Evolutionary conservation across 352 stramenopile species (phyloP).

Genomic region (Phytophthora pseudosyringae): DNA sequence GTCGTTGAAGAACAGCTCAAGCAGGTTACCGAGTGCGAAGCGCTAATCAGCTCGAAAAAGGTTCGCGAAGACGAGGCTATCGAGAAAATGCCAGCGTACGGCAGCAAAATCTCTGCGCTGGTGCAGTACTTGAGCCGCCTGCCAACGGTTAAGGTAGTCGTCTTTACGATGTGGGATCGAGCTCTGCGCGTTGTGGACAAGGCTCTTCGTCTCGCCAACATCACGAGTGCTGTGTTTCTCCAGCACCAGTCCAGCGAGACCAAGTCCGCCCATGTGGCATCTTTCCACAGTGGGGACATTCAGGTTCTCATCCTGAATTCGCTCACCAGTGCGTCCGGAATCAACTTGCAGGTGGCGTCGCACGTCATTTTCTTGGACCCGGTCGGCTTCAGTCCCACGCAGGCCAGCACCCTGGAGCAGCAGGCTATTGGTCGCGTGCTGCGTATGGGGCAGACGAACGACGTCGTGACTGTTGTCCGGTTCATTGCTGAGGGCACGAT

Average conservation of each 20-base stretch:
- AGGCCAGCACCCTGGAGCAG: constrained; percentile 79
- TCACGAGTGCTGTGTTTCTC: constrained; percentile 77
- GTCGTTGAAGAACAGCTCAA: constrained; percentile 60
- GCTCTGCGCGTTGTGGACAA: constrained; percentile 68
- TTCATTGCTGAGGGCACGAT: constrained; percentile 81
- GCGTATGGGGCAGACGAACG: constrained; percentile 85
- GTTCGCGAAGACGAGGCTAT: constrained; percentile 29
- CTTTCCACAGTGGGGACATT: constrained; percentile 68
- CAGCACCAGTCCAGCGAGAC: constrained; percentile 79
- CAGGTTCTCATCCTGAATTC: constrained; percentile 83
- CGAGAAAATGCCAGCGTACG: constrained; percentile 50
- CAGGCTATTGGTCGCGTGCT: constrained; percentile 87
- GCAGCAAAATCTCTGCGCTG: constrained; percentile 77
- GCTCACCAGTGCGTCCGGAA: constrained; percentile 81
- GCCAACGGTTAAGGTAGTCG: constrained; percentile 67
- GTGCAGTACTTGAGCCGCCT: constrained; percentile 69
- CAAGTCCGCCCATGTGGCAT: constrained; percentile 73
- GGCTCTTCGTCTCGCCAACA: constrained; percentile 57
- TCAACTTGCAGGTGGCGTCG: constrained; percentile 86
- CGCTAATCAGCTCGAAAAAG: constrained; percentile 37
- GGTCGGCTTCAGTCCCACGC: constrained; percentile 67
- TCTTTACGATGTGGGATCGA: constrained; percentile 87
- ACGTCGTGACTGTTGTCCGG: constrained; percentile 68
- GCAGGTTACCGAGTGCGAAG: constrained; percentile 58
- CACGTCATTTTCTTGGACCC: constrained; percentile 87